phyloP scores from a whole-genome alignment of 78 protist species.

The Dictyostelium discoideum region DNA sequence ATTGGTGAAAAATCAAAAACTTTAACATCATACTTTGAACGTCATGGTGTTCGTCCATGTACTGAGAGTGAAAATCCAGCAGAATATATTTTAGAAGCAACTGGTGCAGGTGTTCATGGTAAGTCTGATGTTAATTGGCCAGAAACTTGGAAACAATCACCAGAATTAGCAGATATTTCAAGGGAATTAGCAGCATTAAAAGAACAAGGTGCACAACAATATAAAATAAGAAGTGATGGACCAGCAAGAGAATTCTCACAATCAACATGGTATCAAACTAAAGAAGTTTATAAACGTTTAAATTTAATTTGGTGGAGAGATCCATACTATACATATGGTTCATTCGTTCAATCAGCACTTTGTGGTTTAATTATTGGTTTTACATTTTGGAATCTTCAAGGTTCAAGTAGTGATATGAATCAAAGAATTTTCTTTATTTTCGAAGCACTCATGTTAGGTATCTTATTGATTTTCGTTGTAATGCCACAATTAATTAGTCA shows the following conservation, averaged over 20 bases:
- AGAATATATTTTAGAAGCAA: conserved; percentile 76
- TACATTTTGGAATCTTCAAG: not conserved
- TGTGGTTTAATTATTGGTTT: conserved; percentile 62
- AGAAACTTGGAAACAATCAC: conserved; percentile 47
- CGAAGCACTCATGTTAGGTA: conserved; percentile 65
- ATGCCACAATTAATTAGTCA: conserved; percentile 63
- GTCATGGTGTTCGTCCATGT: conserved; percentile 51
- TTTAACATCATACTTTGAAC: conserved; percentile 37
- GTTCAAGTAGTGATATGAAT: conserved; percentile 43
- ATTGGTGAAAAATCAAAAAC: conserved; percentile 48
- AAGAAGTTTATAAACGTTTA: conserved; percentile 44
- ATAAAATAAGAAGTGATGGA: not conserved
- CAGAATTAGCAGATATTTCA: not conserved
- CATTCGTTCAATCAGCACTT: not conserved
- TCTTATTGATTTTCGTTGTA: conserved; percentile 54
- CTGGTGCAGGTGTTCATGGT: conserved; percentile 78
- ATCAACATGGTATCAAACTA: not conserved
- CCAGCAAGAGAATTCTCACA: conserved; percentile 48
- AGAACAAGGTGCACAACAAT: not conserved
- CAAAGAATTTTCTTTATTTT: conserved; percentile 39
- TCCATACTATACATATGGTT: conserved; percentile 35
- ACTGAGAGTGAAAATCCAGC: conserved; percentile 79
- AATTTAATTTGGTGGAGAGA: conserved; percentile 66
- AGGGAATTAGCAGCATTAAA: not conserved
- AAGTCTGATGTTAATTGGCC: conserved; percentile 51